Conservation (phyloP, 2,329 filamentous ascomycete species). For the Blumeriella jaapii region DNA sequence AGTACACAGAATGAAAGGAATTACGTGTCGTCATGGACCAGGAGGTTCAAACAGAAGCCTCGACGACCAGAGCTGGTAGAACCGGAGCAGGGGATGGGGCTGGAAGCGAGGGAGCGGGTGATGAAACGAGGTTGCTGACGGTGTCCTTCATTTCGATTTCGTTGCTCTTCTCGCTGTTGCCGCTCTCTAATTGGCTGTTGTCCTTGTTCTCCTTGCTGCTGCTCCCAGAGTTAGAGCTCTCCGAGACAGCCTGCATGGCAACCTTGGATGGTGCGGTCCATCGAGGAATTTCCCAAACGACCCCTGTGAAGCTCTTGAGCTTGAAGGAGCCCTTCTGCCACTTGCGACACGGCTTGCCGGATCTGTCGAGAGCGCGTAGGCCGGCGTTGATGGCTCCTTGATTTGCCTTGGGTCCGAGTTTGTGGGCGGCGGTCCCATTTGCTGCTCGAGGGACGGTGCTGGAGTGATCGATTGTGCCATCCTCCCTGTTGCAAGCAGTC, state of each 20-base stretch:
- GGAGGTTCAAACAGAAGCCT: conserved; percentile 9
- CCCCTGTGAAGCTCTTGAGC: conserved; percentile 87
- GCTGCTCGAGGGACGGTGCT: conserved; percentile 31
- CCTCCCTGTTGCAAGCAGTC: conserved; percentile 36
- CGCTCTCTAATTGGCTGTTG: conserved; percentile 42
- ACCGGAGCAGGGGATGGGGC: conserved; percentile 23
- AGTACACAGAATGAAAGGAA: conserved; percentile 1
- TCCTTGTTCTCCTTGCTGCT: conserved; percentile 56
- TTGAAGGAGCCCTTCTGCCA: conserved; percentile 77
- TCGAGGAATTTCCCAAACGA: conserved; percentile 67
- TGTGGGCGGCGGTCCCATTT: conserved; percentile 44
- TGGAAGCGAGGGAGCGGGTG: conserved; percentile 31
- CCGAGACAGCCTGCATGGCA: conserved; percentile 33
- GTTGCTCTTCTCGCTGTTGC: conserved; percentile 46
- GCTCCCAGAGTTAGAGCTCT: conserved; percentile 35
- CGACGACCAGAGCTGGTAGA: conserved; percentile 5
- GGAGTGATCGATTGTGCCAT: conserved; percentile 49
- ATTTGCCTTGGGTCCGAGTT: conserved; percentile 92
- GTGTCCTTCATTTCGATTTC: conserved; percentile 48
- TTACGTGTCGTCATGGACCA: background rate
- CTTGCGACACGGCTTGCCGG: conserved; percentile 81
- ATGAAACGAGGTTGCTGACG: conserved; percentile 30
- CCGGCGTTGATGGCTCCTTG: conserved; percentile 95
- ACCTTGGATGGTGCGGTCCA: conserved; percentile 66
- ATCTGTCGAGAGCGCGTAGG: conserved; percentile 84